A percentile compares a stretch with the other conserved stretches of the same genome.
Evolutionary conservation across 2,329 filamentous ascomycete species (phyloP).

Genomic region (Daldinia sp.): DNA sequence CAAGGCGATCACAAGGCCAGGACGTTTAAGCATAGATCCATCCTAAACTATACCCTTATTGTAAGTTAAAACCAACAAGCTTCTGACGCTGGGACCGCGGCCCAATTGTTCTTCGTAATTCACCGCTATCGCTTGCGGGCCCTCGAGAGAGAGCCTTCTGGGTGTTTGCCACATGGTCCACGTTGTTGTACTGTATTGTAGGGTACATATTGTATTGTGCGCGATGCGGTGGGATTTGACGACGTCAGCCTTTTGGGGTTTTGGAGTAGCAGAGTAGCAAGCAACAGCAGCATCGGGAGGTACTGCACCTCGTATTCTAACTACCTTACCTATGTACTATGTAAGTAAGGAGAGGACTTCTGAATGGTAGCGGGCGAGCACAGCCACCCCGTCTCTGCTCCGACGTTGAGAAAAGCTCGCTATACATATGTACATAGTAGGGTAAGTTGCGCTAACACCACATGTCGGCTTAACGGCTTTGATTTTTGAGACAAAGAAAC

Average conservation of each 20-base stretch:
- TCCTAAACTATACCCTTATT: not conserved
- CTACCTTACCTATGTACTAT: not conserved
- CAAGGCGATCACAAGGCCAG: not conserved
- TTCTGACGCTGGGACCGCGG: constrained; percentile 17
- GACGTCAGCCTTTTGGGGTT: constrained; percentile 26
- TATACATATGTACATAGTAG: not conserved
- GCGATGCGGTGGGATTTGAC: constrained; percentile 21
- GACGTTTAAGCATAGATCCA: not conserved
- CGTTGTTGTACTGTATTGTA: not conserved
- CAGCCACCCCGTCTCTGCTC: constrained; percentile 12
- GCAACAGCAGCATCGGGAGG: not conserved
- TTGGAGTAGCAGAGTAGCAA: constrained; percentile 8
- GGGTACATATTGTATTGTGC: not conserved
- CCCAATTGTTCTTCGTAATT: constrained; percentile 14
- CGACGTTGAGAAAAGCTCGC: not conserved
- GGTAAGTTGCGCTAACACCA: not conserved
- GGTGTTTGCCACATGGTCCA: constrained; percentile 31
- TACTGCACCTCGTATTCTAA: constrained; percentile 40
- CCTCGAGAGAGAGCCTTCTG: not conserved
- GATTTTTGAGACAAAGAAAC: not conserved
- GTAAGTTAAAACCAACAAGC: constrained; percentile 11
- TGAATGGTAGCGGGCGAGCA: constrained; percentile 14
- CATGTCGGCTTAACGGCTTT: not conserved
- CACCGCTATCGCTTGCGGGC: constrained; percentile 16
- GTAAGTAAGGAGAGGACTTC: not conserved